Evolutionary conservation across 2,329 filamentous ascomycete species (phyloP).

Genomic region (Calonectria hongkongensis): DNA sequence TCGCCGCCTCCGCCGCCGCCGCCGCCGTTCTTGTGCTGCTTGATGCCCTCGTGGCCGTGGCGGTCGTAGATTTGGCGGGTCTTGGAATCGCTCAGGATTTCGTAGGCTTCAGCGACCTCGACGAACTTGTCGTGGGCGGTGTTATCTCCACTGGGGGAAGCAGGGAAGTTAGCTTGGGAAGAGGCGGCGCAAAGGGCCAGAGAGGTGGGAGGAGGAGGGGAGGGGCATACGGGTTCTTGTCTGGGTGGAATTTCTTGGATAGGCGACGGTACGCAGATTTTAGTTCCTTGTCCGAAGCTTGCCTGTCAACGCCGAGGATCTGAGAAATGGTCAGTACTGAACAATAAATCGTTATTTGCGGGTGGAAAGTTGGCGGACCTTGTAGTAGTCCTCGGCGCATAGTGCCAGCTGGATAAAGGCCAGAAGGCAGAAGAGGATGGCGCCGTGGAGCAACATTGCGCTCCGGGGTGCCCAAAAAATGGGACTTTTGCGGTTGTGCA

Average conservation of each 20-base stretch:
- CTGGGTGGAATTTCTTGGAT: slow-evolving; percentile 96
- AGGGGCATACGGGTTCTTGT: slow-evolving; percentile 92
- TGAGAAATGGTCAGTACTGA: slow-evolving; percentile 59
- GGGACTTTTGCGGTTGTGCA: slow-evolving; percentile 23
- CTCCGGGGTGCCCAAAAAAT: slow-evolving; percentile 41
- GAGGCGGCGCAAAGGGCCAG: neutral
- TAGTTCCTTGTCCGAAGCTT: slow-evolving; percentile 89
- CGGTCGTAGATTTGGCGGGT: slow-evolving; percentile 94
- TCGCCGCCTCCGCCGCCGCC: slow-evolving; percentile 79
- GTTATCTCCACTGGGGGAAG: slow-evolving; percentile 78
- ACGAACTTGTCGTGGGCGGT: slow-evolving; percentile 93
- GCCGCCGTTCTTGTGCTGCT: slow-evolving; percentile 85
- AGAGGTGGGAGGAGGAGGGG: slow-evolving; percentile 44
- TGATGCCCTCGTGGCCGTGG: slow-evolving; percentile 92
- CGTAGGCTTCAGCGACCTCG: slow-evolving; percentile 95
- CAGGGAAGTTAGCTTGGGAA: slow-evolving; percentile 14
- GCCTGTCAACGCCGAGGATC: slow-evolving; percentile 86
- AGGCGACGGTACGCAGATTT: slow-evolving; percentile 94
- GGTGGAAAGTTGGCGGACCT: slow-evolving; percentile 68
- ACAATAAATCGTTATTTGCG: neutral
- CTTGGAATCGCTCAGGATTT: slow-evolving; percentile 87
- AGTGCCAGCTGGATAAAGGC: slow-evolving; percentile 72
- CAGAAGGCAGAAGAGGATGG: slow-evolving; percentile 71
- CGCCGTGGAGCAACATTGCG: slow-evolving; percentile 72
- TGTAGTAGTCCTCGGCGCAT: slow-evolving; percentile 86